phyloP scores from a whole-genome alignment of 768 basidiomycete genomes.

The Xerocomellus amylosporus region DNA sequence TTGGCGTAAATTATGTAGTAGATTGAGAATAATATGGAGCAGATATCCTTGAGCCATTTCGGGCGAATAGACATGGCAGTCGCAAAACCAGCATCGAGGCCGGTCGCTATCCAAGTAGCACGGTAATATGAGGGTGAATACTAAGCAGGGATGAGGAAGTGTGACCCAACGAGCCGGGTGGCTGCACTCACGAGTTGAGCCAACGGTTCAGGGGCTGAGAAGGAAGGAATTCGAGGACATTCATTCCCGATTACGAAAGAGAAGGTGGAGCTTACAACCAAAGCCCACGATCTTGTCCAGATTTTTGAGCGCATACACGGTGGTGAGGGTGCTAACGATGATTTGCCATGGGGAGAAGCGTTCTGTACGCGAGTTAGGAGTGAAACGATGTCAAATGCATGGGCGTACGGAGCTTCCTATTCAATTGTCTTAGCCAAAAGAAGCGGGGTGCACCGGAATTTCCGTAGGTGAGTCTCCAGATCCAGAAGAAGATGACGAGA shows the following conservation, averaged over 20 bases:
- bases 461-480: slow-evolving; percentile 72
- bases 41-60: slow-evolving; percentile 87
- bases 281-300: slow-evolving; percentile 83
- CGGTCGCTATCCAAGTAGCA: slow-evolving; percentile 92
- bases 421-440: slow-evolving; percentile 59
- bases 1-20: slow-evolving; percentile 91
- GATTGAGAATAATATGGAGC: slow-evolving; percentile 76
- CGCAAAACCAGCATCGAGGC: slow-evolving; percentile 96
- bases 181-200: slow-evolving; percentile 68
- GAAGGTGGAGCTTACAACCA: slow-evolving; percentile 46
- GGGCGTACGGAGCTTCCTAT: slow-evolving; percentile 57
- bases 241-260: not conserved
- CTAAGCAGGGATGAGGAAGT: slow-evolving; percentile 37
- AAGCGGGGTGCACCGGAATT: slow-evolving; percentile 61
- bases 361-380: slow-evolving; percentile 37
- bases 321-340: slow-evolving; percentile 79
- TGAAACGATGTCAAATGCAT: not conserved
- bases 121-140: slow-evolving; percentile 93
- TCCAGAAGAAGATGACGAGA: slow-evolving; percentile 89
- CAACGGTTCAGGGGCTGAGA: slow-evolving; percentile 85
- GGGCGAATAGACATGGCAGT: slow-evolving; percentile 92
- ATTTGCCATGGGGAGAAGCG: slow-evolving; percentile 97
- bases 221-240: not conserved
- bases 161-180: not conserved
- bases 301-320: slow-evolving; percentile 80